Conservation (phyloP, 345 rosid genomes). For the Eucalyptus marginata region DNA sequence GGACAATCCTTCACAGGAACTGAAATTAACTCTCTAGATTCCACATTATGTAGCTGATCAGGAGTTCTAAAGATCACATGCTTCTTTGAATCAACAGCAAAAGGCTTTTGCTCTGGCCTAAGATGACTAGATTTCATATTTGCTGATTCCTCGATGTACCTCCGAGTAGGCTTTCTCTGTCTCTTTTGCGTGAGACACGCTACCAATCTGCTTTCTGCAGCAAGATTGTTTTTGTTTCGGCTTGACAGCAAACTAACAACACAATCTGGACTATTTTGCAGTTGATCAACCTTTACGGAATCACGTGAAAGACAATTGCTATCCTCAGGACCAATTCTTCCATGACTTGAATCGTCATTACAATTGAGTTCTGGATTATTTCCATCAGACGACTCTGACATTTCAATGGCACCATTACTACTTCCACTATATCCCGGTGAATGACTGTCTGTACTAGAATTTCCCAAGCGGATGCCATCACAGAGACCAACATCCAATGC, state of each 20-base stretch:
- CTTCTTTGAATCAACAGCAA: constrained; percentile 2
- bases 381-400: constrained; percentile 38
- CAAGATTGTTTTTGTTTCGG: constrained; percentile 18
- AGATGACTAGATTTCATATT: not conserved
- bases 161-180: constrained; percentile 28
- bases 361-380: constrained; percentile 21
- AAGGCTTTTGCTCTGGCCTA: not conserved
- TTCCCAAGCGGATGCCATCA: constrained; percentile 11
- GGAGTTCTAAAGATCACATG: constrained; percentile 5
- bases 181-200: constrained; percentile 18
- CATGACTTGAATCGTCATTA: constrained; percentile 12
- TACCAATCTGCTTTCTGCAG: constrained; percentile 3
- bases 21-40: not conserved
- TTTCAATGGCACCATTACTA: constrained; percentile 26
- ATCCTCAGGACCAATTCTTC: not conserved
- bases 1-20: constrained; percentile 10
- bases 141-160: constrained; percentile 43
- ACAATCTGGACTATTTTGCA: constrained; percentile 34
- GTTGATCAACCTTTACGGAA: constrained; percentile 6
- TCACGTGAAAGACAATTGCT: constrained; percentile 1
- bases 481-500: constrained; percentile 15
- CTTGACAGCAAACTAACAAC: constrained; percentile 17
- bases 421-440: constrained; percentile 56
- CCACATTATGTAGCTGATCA: not conserved
- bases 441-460: constrained; percentile 50